Evolutionary conservation across 208 protist genomes (phyloP).

Genomic region (Vickermania ingenoplastis): DNA sequence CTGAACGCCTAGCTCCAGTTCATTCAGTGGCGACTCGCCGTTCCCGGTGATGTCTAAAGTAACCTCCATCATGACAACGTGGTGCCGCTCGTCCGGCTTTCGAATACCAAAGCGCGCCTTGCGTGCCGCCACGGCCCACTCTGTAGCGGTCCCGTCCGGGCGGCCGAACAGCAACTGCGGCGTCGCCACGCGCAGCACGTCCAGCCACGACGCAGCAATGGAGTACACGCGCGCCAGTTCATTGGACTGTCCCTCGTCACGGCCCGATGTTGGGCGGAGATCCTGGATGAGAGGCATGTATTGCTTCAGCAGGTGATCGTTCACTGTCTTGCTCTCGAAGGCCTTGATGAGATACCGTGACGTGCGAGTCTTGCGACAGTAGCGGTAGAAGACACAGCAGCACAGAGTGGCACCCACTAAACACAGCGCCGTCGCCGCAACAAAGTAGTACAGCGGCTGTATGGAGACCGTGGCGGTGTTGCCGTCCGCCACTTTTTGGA

Average conservation of each 20-base stretch:
- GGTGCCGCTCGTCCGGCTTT: not conserved
- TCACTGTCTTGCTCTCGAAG: slow-evolving; percentile 3
- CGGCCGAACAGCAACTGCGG: slow-evolving; percentile 13
- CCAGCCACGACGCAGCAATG: slow-evolving; percentile 6
- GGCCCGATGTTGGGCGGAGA: slow-evolving; percentile 6
- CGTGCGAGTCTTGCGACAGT: not conserved
- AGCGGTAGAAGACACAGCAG: not conserved
- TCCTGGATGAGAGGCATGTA: slow-evolving; percentile 12
- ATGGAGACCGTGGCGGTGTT: not conserved
- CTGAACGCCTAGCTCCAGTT: not conserved
- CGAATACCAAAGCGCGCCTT: slow-evolving; percentile 3
- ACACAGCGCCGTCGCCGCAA: not conserved
- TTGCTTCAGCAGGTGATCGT: not conserved
- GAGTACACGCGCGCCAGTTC: slow-evolving; percentile 11
- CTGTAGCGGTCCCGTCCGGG: not conserved
- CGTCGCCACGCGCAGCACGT: slow-evolving; percentile 6
- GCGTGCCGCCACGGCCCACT: not conserved
- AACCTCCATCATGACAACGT: slow-evolving; percentile 4
- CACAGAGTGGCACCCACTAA: not conserved
- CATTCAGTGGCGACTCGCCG: not conserved
- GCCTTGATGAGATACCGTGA: slow-evolving; percentile 2
- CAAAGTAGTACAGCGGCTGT: not conserved
- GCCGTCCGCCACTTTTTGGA: not conserved
- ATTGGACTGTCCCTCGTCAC: not conserved
- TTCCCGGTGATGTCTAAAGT: not conserved